Base-by-base conservation (phyloP, 2,329 filamentous ascomycete species). In the Epicoccum nigrum region DNA sequence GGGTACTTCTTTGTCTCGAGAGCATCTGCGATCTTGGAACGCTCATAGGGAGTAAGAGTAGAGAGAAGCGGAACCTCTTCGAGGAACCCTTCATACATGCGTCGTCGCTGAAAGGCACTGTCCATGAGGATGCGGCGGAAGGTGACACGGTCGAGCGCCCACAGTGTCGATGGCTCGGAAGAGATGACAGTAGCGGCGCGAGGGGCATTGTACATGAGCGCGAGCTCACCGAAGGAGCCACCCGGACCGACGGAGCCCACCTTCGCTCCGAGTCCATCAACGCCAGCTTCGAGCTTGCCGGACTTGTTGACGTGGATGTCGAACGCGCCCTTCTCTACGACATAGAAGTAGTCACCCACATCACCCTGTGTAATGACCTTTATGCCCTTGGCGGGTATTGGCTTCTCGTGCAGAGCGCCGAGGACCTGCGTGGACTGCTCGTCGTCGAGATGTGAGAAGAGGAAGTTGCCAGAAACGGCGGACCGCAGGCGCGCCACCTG, bases 121-220 rank as follows among this genome's bases (percentile, higher is more conserved):
- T 97, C 93, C 92, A 99, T 97, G 56, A 99, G 82, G 59, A 99
- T 97, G 55, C 94, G 90, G 64, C 94, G 91, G 82, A 99, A 99
- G 8, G 94, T 99, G 57, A 97, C 83, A 45, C 94, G 90, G 71
- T 99, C 94, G 42, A 99, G 81, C 16, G 92, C 92, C 94, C 94
- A 99, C 8, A 99, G 82, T 3, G 88, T 92, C 67, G 89, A 92
- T 3, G 87, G 73, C 65, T 95, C 90, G 11, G 88, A 86, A 23
- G 90, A 96, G 55, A 95, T 84, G 54, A 99, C 90, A 0, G 94
- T 97, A 3, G 94, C 94, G 33, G 94, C 94, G 68, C 94, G 90
- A 20, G 94, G 94, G 17, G 94, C 92, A 68, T 97, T 97, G 79
- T 99, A 97, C 94, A 99, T 97, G 66, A 99, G 81, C 11, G 94